These are phyloP conservation scores for Hibiscus mutabilis DNA, from an alignment of 345 rosid genomes.

Conservation along the genomic window DNA sequence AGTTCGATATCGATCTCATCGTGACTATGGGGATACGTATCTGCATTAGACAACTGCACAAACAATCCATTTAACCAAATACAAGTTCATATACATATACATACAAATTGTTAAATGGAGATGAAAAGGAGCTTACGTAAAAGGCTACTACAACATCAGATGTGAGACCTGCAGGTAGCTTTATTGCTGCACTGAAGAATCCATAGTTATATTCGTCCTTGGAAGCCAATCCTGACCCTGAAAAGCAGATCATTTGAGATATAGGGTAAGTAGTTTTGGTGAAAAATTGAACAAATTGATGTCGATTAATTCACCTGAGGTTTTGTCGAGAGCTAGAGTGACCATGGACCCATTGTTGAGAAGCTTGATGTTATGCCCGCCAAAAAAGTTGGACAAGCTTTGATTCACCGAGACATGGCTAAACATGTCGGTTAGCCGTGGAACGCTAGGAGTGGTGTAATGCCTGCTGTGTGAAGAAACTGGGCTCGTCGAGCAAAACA, in stretches of 20 bases:
- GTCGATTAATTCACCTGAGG: slow-evolving; percentile 39
- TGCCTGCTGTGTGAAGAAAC: slow-evolving; percentile 55
- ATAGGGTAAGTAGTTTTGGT: not conserved
- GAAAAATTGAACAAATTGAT: not conserved
- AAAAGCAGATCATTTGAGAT: not conserved
- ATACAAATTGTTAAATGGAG: not conserved
- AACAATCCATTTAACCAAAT: not conserved
- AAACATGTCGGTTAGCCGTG: slow-evolving; percentile 58
- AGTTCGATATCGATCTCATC: slow-evolving; percentile 89
- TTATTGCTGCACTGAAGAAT: slow-evolving; percentile 83
- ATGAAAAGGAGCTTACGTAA: slow-evolving; percentile 40
- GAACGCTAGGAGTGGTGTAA: slow-evolving; percentile 50
- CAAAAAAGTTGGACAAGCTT: slow-evolving; percentile 41
- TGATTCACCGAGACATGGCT: slow-evolving; percentile 37
- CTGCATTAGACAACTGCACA: slow-evolving; percentile 70
- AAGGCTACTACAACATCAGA: slow-evolving; percentile 94
- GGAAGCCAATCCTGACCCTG: slow-evolving; percentile 79
- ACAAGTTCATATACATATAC: not conserved
- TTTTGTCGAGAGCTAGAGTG: slow-evolving; percentile 61
- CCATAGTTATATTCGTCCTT: slow-evolving; percentile 50
- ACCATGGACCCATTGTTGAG: slow-evolving; percentile 53
- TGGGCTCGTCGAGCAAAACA: slow-evolving; percentile 28
- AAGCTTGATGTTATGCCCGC: slow-evolving; percentile 45
- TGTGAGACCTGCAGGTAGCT: slow-evolving; percentile 75
- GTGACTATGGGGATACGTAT: slow-evolving; percentile 57